phyloP scores from a whole-genome alignment of 768 basidiomycete genomes.

The Gelatoporia subvermispora region DNA sequence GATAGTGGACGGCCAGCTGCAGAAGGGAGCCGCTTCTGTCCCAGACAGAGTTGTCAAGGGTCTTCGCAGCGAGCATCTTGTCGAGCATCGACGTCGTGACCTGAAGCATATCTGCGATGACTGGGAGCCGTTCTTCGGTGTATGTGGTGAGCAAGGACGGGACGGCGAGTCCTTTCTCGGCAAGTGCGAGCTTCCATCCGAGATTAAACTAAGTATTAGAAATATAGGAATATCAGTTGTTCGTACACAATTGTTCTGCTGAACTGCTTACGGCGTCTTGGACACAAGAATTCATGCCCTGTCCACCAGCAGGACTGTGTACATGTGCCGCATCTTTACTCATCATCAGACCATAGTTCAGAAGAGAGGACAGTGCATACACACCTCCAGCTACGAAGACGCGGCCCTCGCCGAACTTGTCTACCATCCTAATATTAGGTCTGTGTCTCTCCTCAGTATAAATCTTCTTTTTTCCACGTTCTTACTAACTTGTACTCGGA shows the following conservation, averaged over 20 bases:
- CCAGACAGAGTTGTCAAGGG: background rate
- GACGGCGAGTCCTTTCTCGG: slow-evolving; percentile 18
- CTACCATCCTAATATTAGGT: slow-evolving; percentile 44
- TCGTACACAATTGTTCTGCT: too few relatives aligned
- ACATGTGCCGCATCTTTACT: slow-evolving; percentile 43
- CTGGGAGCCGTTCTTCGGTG: slow-evolving; percentile 25
- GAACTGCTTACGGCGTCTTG: slow-evolving; percentile 19
- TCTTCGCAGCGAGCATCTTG: background rate
- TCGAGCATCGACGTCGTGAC: slow-evolving; percentile 10
- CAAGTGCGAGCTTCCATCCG: slow-evolving; percentile 27
- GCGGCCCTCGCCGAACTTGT: slow-evolving; percentile 38
- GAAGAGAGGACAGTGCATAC: background rate
- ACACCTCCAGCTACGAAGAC: slow-evolving; percentile 45
- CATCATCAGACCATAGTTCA: background rate
- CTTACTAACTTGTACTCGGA: slow-evolving; percentile 1
- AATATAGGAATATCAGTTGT: background rate
- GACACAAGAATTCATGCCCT: slow-evolving; percentile 25
- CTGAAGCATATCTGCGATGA: slow-evolving; percentile 26
- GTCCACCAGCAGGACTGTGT: slow-evolving; percentile 40
- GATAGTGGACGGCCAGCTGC: slow-evolving; percentile 47
- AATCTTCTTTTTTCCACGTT: background rate
- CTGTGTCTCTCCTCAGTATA: slow-evolving; percentile 18
- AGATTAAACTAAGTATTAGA: slow-evolving; percentile 20
- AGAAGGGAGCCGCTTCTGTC: slow-evolving; percentile 6
- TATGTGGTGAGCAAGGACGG: slow-evolving; percentile 23